Conservation (phyloP, 1,284 basidiomycete genomes). For the Phellopilus nigrolimitatus region DNA sequence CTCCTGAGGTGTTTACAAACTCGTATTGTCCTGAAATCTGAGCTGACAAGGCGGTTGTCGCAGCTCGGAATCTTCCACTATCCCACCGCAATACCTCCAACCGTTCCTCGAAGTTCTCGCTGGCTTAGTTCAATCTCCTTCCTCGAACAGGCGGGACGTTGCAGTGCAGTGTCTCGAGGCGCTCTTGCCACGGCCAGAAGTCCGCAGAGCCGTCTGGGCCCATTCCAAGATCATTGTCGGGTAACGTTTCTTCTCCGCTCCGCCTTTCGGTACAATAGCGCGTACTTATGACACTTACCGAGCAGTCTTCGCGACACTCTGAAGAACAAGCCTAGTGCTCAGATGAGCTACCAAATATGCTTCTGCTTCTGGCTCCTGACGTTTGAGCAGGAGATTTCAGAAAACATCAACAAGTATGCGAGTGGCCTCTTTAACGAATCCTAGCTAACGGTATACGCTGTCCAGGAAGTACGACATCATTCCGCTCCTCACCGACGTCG, state of each 20-base stretch:
- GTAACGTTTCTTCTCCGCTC: slow-evolving; percentile 33
- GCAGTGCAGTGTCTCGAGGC: slow-evolving; percentile 88
- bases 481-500: slow-evolving; percentile 81
- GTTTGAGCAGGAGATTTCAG: slow-evolving; percentile 82
- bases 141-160: slow-evolving; percentile 77
- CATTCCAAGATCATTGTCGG: slow-evolving; percentile 64
- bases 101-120: slow-evolving; percentile 67
- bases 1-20: slow-evolving; percentile 63
- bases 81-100: slow-evolving; percentile 54
- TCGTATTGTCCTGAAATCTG: not conserved
- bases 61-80: slow-evolving; percentile 51
- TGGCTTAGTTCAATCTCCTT: slow-evolving; percentile 55
- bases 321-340: slow-evolving; percentile 73
- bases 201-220: slow-evolving; percentile 69
- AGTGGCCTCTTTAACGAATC: not conserved
- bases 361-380: slow-evolving; percentile 94
- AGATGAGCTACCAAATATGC: slow-evolving; percentile 92
- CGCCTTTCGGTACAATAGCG: not conserved
- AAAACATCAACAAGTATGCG: slow-evolving; percentile 73
- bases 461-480: slow-evolving; percentile 84
- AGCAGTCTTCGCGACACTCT: slow-evolving; percentile 75
- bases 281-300: not conserved
- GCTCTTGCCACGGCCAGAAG: slow-evolving; percentile 77
- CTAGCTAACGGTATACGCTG: not conserved
- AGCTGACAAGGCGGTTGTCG: not conserved